Conservation (phyloP, 164 flowering plant genomes). For the Cinnamomum chago region DNA sequence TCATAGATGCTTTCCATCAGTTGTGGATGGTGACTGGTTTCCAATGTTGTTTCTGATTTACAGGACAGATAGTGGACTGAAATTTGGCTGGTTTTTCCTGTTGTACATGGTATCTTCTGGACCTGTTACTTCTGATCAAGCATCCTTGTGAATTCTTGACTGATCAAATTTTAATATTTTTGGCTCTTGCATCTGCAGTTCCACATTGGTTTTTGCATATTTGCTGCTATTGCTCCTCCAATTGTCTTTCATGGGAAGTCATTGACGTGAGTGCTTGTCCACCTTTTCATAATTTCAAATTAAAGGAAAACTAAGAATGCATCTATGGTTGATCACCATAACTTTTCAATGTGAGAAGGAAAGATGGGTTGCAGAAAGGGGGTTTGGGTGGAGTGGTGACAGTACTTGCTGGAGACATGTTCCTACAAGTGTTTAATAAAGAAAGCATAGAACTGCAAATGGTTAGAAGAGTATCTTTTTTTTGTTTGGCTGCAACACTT, state of each 20-base stretch:
- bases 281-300: neutral
- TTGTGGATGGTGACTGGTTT: no score
- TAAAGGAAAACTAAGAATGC: neutral
- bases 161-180: neutral
- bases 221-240: slow-evolving; percentile 99
- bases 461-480: no score
- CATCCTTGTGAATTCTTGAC: neutral
- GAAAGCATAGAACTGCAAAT: neutral
- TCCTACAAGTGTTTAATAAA: neutral
- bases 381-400: no score
- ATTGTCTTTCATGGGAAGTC: slow-evolving; percentile 85
- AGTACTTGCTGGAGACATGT: neutral
- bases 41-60: slow-evolving; percentile 14
- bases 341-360: neutral
- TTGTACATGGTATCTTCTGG: slow-evolving; percentile 56
- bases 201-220: slow-evolving; percentile 79
- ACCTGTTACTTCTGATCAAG: neutral
- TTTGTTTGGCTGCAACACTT: no score
- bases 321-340: neutral
- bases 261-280: slow-evolving; percentile 66
- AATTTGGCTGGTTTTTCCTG: slow-evolving; percentile 75
- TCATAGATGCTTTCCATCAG: no score
- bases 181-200: slow-evolving; percentile 42
- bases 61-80: slow-evolving; percentile 88
- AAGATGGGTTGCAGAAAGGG: no score